A percentile compares a stretch with the other conserved stretches of the same genome.
phyloP scores from a whole-genome alignment of 768 basidiomycete genomes.

The Phaeotremella skinneri region DNA sequence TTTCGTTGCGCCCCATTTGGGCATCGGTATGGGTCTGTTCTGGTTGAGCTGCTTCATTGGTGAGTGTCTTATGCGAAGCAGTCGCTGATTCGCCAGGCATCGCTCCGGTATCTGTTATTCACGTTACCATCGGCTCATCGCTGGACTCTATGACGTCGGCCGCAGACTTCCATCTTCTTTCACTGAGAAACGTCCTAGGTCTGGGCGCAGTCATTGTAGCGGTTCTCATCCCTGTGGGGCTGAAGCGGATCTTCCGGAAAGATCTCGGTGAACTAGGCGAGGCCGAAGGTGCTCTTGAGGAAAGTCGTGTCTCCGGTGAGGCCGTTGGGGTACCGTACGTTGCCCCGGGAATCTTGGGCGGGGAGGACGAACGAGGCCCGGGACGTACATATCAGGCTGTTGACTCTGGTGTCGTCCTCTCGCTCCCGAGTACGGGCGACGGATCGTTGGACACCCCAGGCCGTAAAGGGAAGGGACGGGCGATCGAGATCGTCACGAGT shows the following conservation, averaged over 20 bases:
- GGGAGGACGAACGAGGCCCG: not conserved
- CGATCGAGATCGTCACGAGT: conserved; percentile 35
- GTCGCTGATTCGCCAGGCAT: conserved; percentile 53
- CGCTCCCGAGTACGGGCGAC: conserved; percentile 34
- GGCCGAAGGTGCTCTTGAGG: conserved; percentile 27
- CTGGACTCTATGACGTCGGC: conserved; percentile 93
- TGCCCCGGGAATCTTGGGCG: not conserved
- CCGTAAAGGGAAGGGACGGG: conserved; percentile 34
- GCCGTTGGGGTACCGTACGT: conserved; percentile 30
- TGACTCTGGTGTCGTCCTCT: conserved; percentile 41
- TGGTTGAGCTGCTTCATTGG: conserved; percentile 85
- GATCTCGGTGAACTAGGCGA: conserved; percentile 55
- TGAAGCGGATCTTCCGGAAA: conserved; percentile 75
- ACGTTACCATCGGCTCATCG: conserved; percentile 86
- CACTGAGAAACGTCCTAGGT: conserved; percentile 83
- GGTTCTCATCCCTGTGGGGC: conserved; percentile 87
- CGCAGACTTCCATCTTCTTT: conserved; percentile 89
- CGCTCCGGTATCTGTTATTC: conserved; percentile 85
- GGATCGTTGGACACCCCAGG: conserved; percentile 10
- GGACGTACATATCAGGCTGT: conserved; percentile 37
- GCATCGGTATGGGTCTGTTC: conserved; percentile 78
- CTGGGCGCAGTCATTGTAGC: conserved; percentile 81
- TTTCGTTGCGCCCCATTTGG: conserved; percentile 85
- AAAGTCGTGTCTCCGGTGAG: conserved; percentile 11
- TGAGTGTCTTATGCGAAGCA: too few species aligned